A percentile compares a stretch with the other conserved stretches of the same genome.
phyloP scores from a whole-genome alignment of 768 basidiomycete genomes.

The Kwoniella europaea region DNA sequence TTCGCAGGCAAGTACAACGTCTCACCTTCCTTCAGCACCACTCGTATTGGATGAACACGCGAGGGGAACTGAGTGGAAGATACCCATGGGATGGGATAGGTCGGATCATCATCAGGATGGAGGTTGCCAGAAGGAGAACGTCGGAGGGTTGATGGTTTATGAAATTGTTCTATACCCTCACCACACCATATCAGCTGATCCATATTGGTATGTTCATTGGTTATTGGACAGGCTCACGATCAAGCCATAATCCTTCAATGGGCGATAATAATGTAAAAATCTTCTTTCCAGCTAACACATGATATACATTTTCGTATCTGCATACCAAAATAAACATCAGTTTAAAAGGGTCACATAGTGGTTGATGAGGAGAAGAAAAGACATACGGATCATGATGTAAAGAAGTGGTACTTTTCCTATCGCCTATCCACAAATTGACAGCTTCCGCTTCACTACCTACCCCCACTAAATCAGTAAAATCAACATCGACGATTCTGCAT shows the following conservation, averaged over 20 bases:
- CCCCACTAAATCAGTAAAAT: not conserved
- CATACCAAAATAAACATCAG: not conserved
- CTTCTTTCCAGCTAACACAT: conserved; percentile 80
- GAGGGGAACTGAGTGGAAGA: conserved; percentile 54
- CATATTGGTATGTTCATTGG: not conserved
- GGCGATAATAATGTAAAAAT: conserved; percentile 86
- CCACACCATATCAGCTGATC: not conserved
- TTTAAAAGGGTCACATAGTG: not conserved
- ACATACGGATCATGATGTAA: conserved; percentile 70
- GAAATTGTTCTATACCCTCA: conserved; percentile 32
- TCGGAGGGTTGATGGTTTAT: conserved; percentile 33
- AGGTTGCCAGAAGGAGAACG: conserved; percentile 23
- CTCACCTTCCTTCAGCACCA: conserved; percentile 74
- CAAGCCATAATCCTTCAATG: conserved; percentile 80
- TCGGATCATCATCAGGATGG: conserved; percentile 25
- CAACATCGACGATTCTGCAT: conserved; percentile 9
- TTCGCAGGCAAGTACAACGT: conserved; percentile 87
- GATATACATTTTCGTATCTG: conserved; percentile 93
- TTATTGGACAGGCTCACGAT: conserved; percentile 64
- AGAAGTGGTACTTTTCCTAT: conserved; percentile 75
- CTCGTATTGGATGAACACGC: conserved; percentile 69
- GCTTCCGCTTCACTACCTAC: conserved; percentile 74
- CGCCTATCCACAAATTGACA: conserved; percentile 91
- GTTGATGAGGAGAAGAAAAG: not conserved
- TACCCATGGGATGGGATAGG: conserved; percentile 75